Percentiles rank a stretch among this genome's conserved stretches.
Conservation (phyloP, 345 rosid genomes). For the Laguncularia racemosa region DNA sequence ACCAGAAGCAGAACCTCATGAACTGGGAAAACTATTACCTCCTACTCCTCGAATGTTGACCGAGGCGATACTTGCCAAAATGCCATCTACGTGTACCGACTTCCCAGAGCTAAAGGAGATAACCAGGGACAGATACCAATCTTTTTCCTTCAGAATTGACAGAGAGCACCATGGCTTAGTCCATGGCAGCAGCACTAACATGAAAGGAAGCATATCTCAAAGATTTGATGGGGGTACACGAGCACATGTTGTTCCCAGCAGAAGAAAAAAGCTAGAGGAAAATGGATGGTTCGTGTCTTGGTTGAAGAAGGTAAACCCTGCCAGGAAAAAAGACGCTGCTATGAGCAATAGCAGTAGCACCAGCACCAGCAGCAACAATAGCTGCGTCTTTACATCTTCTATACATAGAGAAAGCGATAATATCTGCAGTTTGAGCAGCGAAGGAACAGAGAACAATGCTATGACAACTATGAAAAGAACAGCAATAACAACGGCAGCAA, state of each 20-base stretch:
- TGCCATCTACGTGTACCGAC: conserved; percentile 14
- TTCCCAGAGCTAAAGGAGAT: too few species aligned
- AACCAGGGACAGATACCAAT: too few species aligned
- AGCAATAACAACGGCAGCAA: conserved; percentile 21
- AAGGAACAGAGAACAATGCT: too few species aligned
- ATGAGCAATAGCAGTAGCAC: conserved; percentile 34
- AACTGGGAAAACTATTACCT: conserved; percentile 41
- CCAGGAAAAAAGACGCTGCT: conserved; percentile 20
- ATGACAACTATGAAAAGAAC: conserved; percentile 11
- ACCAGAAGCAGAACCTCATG: conserved; percentile 10
- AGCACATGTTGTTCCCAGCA: conserved; percentile 17
- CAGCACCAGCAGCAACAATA: conserved; percentile 29
- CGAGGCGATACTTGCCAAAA: conserved; percentile 29
- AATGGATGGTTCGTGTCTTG: too few species aligned
- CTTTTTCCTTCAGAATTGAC: too few species aligned
- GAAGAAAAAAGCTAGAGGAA: not conserved
- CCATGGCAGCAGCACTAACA: too few species aligned
- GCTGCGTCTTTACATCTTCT: conserved; percentile 46
- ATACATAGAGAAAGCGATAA: conserved; percentile 11
- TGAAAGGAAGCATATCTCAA: too few species aligned
- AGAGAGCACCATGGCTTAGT: too few species aligned
- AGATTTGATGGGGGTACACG: too few species aligned
- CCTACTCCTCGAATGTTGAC: conserved; percentile 58
- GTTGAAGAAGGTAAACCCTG: not conserved
- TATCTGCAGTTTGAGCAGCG: too few species aligned